Percentiles rank a stretch among this genome's conserved stretches.
Conservation (phyloP, 2,329 filamentous ascomycete genomes). For the Sporothrix brasiliensis region DNA sequence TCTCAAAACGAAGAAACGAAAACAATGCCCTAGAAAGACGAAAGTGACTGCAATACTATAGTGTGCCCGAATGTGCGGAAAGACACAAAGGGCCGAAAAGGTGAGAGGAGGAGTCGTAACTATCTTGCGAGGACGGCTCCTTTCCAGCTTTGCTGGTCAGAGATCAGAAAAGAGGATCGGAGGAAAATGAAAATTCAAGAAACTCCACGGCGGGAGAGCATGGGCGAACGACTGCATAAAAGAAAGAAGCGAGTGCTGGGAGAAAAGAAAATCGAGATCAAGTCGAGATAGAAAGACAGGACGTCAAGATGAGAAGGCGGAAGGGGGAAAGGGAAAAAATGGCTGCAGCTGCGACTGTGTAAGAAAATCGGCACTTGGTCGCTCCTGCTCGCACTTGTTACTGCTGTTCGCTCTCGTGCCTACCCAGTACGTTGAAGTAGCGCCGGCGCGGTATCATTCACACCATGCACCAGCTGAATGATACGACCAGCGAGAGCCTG, state of each 20-base stretch:
- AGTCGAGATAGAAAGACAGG: not conserved
- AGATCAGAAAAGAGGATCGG: not conserved
- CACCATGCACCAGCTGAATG: not conserved
- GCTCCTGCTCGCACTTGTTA: not conserved
- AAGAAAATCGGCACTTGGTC: slow-evolving; percentile 29
- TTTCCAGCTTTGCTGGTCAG: slow-evolving; percentile 10
- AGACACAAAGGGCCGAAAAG: slow-evolving; percentile 5
- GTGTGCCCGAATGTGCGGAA: not conserved
- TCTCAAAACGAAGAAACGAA: not conserved
- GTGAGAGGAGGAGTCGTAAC: not conserved
- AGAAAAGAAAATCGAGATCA: not conserved
- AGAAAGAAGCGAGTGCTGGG: not conserved
- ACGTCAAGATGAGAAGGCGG: not conserved
- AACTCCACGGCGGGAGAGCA: slow-evolving; percentile 23
- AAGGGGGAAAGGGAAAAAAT: slow-evolving; percentile 28
- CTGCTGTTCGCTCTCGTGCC: slow-evolving; percentile 17
- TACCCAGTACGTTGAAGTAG: slow-evolving; percentile 6
- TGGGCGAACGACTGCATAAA: slow-evolving; percentile 13
- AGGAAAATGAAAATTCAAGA: slow-evolving; percentile 10
- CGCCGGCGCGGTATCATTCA: not conserved
- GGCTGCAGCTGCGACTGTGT: slow-evolving; percentile 14
- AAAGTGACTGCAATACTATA: not conserved
- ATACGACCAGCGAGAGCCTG: not conserved
- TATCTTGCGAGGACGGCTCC: not conserved
- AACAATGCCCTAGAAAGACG: not conserved